Evolutionary conservation across 2,329 filamentous ascomycete genomes (phyloP).

Genomic region (Tolypocladium inflatum): DNA sequence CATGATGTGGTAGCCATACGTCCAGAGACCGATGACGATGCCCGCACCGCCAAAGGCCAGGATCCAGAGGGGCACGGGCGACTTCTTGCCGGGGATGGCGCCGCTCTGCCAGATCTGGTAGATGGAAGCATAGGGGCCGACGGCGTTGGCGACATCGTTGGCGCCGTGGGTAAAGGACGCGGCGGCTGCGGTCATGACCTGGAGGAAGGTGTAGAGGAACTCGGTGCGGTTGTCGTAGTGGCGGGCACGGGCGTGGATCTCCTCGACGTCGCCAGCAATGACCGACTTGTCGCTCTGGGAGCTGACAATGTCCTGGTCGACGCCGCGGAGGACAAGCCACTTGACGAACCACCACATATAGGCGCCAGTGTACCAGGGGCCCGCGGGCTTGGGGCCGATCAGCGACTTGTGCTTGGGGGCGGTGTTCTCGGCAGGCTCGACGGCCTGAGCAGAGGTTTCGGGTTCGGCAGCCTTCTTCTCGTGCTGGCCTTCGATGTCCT

Average conservation of each 20-base stretch:
- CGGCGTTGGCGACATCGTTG: slow-evolving; percentile 56
- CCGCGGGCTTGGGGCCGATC: slow-evolving; percentile 30
- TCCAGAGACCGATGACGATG: slow-evolving; percentile 48
- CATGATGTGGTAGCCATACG: slow-evolving; percentile 57
- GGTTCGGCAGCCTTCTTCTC: slow-evolving; percentile 13
- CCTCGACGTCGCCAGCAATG: slow-evolving; percentile 42
- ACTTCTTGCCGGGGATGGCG: slow-evolving; percentile 27
- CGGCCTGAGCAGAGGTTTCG: slow-evolving; percentile 2
- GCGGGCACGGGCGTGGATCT: slow-evolving; percentile 44
- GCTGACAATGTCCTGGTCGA: slow-evolving; percentile 31
- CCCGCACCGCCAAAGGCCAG: slow-evolving; percentile 42
- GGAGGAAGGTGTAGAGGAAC: slow-evolving; percentile 51
- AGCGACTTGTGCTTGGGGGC: slow-evolving; percentile 18
- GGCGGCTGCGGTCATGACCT: slow-evolving; percentile 50
- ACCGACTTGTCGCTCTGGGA: slow-evolving; percentile 26
- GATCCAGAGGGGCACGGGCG: slow-evolving; percentile 50
- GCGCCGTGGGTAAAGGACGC: slow-evolving; percentile 58
- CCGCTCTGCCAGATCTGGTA: slow-evolving; percentile 49
- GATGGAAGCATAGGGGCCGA: slow-evolving; percentile 54
- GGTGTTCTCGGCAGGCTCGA: slow-evolving; percentile 18
- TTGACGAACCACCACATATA: slow-evolving; percentile 37
- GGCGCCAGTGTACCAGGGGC: slow-evolving; percentile 29
- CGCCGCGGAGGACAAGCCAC: slow-evolving; percentile 35
- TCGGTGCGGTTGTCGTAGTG: slow-evolving; percentile 55
- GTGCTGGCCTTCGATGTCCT: slow-evolving; percentile 14